Evolutionary conservation across 257 asterid genomes (phyloP), one percentile per base, ranked within the genome.

Genomic region (Paraleonurus japonicus): DNA sequence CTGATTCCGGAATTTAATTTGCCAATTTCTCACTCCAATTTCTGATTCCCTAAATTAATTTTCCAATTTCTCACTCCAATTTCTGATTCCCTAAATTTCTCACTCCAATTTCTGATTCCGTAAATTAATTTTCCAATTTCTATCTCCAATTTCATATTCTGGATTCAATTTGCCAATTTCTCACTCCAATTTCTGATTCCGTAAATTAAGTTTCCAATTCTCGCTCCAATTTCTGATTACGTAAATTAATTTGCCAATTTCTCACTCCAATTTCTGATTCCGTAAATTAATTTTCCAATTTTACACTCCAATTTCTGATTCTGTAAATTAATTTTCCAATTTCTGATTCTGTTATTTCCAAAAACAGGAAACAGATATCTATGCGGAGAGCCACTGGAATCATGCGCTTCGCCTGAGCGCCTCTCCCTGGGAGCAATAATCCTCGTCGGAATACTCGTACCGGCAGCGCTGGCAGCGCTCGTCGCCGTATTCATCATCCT

Each of bases 341-440:
- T 37, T 48, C 30, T 54, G 35, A 48, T 50, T 19, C 17, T 17
- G 13, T 32, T 51, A 4, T 32, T 30, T 30, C 13, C 59, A 51
- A 19, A 66, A 72, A 65, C 80, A 90, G 98, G 94, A 33, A 89
- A 95, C 84, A 28, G 15, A 24, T 79, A 74, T 17, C 82, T 95
- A 5, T 95, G 99, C 28, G 99, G 96, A 1, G 61, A 67, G 10
- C 99, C 99, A 15, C 74, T 95, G 79, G 10, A 58, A 48, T 2
- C 76, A 27, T 95, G 99, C 82, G 4, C 28, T 3, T 16, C 74
- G 4, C 68, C 74, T 5, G 13, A 58, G 13, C 68, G 79, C 26
- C 78, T 80, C 13, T 71, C 97, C 12, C 1, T 65, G 0, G 76
- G 47, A 47, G 57, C 88, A 32, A 77, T 76, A n/a, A 61, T 78